These are phyloP conservation scores for Phytophthora pistaciae DNA, from an alignment of 352 stramenopile genomes.

Conservation along the genomic window DNA sequence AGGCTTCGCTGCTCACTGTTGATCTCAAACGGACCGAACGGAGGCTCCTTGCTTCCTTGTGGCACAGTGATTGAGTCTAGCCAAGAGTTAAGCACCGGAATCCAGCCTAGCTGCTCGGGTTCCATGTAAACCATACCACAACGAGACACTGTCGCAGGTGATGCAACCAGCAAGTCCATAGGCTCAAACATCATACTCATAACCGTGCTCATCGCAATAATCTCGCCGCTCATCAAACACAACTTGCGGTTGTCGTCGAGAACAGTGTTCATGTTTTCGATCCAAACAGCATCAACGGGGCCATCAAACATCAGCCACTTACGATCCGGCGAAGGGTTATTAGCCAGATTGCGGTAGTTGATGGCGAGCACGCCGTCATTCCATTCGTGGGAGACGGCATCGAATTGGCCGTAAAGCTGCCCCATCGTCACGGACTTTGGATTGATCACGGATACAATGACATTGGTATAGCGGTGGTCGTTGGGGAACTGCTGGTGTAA, in stretches of 20 bases:
- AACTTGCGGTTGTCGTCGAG: slow-evolving; percentile 96
- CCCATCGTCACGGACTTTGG: slow-evolving; percentile 95
- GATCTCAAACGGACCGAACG: slow-evolving; percentile 72
- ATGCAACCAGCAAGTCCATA: slow-evolving; percentile 95
- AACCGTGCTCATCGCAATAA: slow-evolving; percentile 94
- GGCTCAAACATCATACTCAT: slow-evolving; percentile 98
- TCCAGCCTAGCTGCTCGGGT: slow-evolving; percentile 91
- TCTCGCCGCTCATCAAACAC: slow-evolving; percentile 95
- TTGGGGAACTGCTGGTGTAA: slow-evolving; percentile 75
- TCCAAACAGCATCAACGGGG: slow-evolving; percentile 94
- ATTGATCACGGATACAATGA: slow-evolving; percentile 91
- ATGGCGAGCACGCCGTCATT: slow-evolving; percentile 95
- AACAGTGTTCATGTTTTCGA: slow-evolving; percentile 97
- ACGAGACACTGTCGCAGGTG: slow-evolving; percentile 92
- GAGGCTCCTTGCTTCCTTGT: slow-evolving; percentile 30
- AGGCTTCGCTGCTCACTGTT: slow-evolving; percentile 75
- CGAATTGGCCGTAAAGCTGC: slow-evolving; percentile 95
- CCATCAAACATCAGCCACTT: slow-evolving; percentile 97
- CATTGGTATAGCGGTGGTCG: slow-evolving; percentile 80
- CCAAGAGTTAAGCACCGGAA: slow-evolving; percentile 91
- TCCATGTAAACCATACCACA: slow-evolving; percentile 97
- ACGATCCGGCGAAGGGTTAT: slow-evolving; percentile 73
- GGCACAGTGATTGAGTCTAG: slow-evolving; percentile 71
- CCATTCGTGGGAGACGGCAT: slow-evolving; percentile 96
- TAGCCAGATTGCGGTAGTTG: slow-evolving; percentile 90